These are phyloP conservation scores for Dendrobium huoshanense DNA, from an alignment of 106 monocot genomes.

Conservation along the genomic window DNA sequence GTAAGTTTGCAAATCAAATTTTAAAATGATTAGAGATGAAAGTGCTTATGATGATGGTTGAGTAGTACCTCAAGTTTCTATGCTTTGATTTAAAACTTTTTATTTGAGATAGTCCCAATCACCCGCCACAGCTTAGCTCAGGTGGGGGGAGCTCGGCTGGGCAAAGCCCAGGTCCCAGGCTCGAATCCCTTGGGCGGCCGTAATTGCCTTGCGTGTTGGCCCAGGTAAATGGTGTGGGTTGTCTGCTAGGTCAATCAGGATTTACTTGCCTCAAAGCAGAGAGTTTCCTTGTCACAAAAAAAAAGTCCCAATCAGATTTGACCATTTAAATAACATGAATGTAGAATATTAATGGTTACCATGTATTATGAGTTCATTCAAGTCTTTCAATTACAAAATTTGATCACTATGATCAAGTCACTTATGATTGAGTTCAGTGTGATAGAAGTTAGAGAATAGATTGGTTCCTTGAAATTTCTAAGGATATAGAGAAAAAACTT, in stretches of 20 bases:
- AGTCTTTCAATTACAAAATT: not conserved
- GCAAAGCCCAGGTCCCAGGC: no score
- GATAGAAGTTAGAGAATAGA: no score
- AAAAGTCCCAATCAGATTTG: not conserved
- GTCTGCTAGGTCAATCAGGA: no score
- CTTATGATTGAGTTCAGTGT: not conserved
- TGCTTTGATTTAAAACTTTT: not conserved
- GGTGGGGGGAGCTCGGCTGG: no score
- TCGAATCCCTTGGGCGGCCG: no score
- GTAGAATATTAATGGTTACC: not conserved
- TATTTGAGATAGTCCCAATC: not conserved
- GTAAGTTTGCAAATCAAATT: slow-evolving; percentile 14
- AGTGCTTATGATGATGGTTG: not conserved
- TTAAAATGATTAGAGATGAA: not conserved
- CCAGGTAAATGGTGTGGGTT: no score
- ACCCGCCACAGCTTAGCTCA: no score
- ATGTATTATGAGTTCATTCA: not conserved
- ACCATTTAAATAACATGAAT: not conserved
- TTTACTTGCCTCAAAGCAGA: no score
- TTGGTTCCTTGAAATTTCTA: no score
- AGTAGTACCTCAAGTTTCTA: not conserved
- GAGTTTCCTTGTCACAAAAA: no score
- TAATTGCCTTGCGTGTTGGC: no score
- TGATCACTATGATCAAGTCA: not conserved
- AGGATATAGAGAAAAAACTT: no score